These are phyloP conservation scores for Solanum verrucosum DNA, from an alignment of 257 asterid species.

Conservation along the genomic window DNA sequence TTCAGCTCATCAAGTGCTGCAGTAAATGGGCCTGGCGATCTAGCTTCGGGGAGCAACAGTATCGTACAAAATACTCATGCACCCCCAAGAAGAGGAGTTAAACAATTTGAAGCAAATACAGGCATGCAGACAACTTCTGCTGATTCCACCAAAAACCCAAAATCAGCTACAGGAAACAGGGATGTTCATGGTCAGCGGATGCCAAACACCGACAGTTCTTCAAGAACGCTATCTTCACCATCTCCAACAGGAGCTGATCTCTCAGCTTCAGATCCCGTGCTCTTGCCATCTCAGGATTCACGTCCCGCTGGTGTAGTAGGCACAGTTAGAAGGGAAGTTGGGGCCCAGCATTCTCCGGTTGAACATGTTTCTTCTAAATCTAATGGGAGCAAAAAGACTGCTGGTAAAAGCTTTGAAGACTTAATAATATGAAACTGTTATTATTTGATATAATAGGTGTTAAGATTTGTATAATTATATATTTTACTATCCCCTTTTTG, in stretches of 20 bases:
- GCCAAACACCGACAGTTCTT: conserved; percentile 16
- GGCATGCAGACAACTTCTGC: conserved; percentile 18
- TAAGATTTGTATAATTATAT: not conserved
- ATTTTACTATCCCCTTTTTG: not conserved
- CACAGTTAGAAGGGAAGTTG: conserved; percentile 25
- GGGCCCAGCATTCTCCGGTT: conserved; percentile 16
- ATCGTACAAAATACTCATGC: conserved; percentile 17
- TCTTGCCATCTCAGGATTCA: conserved; percentile 38
- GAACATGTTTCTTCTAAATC: conserved; percentile 23
- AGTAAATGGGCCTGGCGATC: conserved; percentile 38
- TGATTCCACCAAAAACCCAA: conserved; percentile 21
- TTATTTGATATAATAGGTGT: not conserved
- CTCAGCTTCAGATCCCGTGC: conserved; percentile 39
- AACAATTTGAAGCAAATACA: conserved; percentile 3
- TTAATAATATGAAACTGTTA: not conserved
- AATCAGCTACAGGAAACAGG: conserved; percentile 7
- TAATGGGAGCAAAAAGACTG: conserved; percentile 26
- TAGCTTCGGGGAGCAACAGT: conserved; percentile 27
- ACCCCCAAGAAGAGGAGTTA: conserved; percentile 7
- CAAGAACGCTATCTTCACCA: conserved; percentile 19
- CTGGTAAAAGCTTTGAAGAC: conserved; percentile 26
- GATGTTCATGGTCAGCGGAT: conserved; percentile 22
- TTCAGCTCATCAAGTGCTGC: conserved; percentile 43
- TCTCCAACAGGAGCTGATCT: conserved; percentile 29
- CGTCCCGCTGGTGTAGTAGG: conserved; percentile 26